These are phyloP conservation scores for Zanthoxylum bungeanum DNA, from an alignment of 345 rosid species.

Conservation along the genomic window DNA sequence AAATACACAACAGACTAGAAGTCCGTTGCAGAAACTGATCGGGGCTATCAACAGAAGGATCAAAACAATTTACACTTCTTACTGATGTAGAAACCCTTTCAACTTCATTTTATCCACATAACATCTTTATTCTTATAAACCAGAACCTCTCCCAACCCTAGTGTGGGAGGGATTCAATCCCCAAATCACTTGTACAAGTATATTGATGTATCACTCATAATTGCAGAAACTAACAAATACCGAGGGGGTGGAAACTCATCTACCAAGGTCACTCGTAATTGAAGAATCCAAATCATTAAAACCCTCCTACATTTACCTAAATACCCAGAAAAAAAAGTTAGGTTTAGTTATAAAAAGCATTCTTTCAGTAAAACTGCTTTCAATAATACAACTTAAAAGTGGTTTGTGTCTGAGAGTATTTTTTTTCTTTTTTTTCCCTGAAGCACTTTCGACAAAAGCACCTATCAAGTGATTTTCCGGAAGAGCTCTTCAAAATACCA, in stretches of 20 bases:
- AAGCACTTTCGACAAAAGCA: not conserved
- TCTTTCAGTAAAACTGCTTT: not conserved
- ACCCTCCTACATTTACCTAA: not conserved
- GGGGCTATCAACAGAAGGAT: too few relatives aligned
- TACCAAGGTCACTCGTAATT: not conserved
- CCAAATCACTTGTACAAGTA: not conserved
- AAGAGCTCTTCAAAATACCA: not conserved
- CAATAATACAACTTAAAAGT: not conserved
- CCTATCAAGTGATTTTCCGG: not conserved
- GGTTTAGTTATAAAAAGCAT: not conserved
- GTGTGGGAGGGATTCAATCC: too few relatives aligned
- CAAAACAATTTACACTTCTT: not conserved
- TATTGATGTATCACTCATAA: not conserved
- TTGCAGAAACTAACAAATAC: not conserved
- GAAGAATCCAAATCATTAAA: not conserved
- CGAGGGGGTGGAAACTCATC: not conserved
- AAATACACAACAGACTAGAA: too few relatives aligned
- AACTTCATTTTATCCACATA: not conserved
- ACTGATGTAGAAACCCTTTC: not conserved
- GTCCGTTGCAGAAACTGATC: too few relatives aligned
- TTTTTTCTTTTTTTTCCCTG: too few relatives aligned
- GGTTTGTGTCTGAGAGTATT: not conserved
- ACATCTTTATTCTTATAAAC: not conserved
- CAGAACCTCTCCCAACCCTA: not conserved
- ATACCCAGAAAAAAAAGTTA: not conserved